These are phyloP conservation scores for Diaporthe sp. DNA, from an alignment of 2,329 filamentous ascomycete species.

Conservation along the genomic window DNA sequence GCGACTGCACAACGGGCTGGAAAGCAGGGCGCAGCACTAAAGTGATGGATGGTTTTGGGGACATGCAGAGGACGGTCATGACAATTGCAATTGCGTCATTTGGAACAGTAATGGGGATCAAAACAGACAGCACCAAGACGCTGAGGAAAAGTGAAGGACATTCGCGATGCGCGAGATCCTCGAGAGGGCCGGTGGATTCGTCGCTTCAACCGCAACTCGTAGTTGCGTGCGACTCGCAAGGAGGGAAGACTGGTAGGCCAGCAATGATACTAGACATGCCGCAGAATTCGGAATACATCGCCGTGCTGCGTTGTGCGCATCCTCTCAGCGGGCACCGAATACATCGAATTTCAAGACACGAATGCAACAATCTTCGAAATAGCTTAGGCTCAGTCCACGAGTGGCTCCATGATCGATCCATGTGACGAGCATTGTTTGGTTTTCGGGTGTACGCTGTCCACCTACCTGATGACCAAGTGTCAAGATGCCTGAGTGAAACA, in stretches of 20 bases:
- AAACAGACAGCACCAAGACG: background rate
- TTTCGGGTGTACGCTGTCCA: background rate
- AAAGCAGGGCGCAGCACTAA: conserved; percentile 34
- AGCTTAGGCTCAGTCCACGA: background rate
- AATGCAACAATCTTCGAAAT: background rate
- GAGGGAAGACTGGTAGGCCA: conserved; percentile 4
- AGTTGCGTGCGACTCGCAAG: background rate
- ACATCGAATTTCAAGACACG: background rate
- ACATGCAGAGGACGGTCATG: background rate
- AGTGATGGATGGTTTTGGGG: conserved; percentile 13
- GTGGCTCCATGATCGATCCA: too few relatives aligned
- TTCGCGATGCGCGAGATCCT: background rate
- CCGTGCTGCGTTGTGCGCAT: background rate
- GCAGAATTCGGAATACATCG: background rate
- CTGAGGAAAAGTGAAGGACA: background rate
- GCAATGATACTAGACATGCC: conserved; percentile 31
- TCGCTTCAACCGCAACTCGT: background rate
- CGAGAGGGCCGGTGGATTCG: background rate
- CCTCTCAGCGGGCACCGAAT: background rate
- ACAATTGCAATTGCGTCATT: background rate
- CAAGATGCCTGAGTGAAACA: background rate
- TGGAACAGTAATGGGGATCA: background rate
- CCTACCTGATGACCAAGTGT: too few relatives aligned
- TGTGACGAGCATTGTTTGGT: background rate
- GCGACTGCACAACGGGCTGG: conserved; percentile 43